phyloP scores from a whole-genome alignment of 164 flowering plant species.

The Platanus orientalis region DNA sequence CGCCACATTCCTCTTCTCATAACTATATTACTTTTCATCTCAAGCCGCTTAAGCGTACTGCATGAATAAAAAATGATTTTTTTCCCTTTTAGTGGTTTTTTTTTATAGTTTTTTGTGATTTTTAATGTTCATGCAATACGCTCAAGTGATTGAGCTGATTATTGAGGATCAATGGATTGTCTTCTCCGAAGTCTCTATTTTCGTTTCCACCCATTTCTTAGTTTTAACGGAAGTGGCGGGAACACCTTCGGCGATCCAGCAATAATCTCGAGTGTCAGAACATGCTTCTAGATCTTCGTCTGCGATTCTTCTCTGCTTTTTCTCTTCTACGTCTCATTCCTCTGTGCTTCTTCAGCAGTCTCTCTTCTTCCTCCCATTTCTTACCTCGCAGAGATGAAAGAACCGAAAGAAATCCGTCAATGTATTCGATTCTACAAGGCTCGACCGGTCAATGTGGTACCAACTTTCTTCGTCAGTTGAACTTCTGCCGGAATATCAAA shows the following conservation, averaged over 20 bases:
- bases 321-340: not conserved
- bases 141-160: no score
- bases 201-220: no score
- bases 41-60: no score
- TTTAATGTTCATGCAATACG: no score
- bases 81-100: no score
- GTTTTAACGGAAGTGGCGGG: conserved; percentile 3
- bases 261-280: not conserved
- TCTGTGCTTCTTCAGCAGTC: not conserved
- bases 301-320: conserved; percentile 3
- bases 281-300: conserved; percentile 1
- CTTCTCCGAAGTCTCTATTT: no score
- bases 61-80: no score
- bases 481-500: conserved; percentile 4
- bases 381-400: not conserved
- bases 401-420: not conserved
- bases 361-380: conserved; percentile 2
- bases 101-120: no score
- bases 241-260: not conserved
- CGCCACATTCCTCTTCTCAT: no score
- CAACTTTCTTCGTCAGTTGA: conserved; percentile 9
- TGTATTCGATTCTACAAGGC: not conserved
- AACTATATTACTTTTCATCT: no score
- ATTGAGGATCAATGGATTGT: no score
- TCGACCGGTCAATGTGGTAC: not conserved